Conservation (phyloP, 371 early-diverging fungal genomes). For the Actinomortierella ambigua region DNA sequence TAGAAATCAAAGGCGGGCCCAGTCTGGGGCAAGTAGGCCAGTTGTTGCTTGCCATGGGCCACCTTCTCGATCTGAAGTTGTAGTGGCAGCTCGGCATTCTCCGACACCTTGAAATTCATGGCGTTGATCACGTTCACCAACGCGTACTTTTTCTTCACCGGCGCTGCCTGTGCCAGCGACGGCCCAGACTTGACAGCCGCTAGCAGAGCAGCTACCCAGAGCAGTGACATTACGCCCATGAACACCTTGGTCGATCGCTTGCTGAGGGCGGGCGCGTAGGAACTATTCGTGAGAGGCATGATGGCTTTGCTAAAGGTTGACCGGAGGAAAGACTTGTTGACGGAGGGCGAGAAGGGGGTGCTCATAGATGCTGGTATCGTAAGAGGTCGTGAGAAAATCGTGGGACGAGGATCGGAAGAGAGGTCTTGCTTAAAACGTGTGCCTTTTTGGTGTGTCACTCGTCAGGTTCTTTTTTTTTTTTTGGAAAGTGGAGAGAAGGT, state of each 20-base stretch:
- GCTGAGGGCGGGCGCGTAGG: background rate
- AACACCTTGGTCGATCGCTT: background rate
- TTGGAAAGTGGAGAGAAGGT: no score
- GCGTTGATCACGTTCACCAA: conserved; percentile 4
- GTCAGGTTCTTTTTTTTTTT: no score
- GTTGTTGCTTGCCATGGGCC: conserved; percentile 12
- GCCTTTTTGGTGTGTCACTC: no score
- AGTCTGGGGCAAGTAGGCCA: conserved; percentile 27
- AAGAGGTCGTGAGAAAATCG: background rate
- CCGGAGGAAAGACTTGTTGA: conserved; percentile 9
- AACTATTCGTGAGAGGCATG: conserved; percentile 2
- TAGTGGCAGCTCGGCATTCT: conserved; percentile 9
- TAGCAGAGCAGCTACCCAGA: no score
- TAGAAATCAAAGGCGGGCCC: conserved; percentile 22
- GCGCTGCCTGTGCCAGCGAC: background rate
- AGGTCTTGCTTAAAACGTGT: no score
- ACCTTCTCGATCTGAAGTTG: conserved; percentile 36
- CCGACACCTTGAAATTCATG: conserved; percentile 21
- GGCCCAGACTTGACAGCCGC: background rate
- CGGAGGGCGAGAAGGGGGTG: background rate
- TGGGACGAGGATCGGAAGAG: no score
- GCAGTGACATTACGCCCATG: no score
- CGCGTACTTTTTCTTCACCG: background rate
- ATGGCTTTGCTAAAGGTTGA: conserved; percentile 15
- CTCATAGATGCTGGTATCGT: background rate